Conservation (phyloP, 768 basidiomycete species). For the Trametes punicea region DNA sequence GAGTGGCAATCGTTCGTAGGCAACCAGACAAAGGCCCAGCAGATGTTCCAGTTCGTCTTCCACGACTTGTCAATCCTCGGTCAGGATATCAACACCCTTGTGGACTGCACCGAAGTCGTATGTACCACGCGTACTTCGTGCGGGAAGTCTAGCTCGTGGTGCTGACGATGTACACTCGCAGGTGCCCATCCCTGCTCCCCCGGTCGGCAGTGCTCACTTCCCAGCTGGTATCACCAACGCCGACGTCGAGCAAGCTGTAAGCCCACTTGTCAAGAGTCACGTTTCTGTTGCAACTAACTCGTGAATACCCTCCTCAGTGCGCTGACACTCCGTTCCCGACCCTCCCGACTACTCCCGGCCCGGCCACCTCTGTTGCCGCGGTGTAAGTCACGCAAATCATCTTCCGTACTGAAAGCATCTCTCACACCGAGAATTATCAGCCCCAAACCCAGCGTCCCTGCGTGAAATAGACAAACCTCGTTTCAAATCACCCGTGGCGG, state of each 20-base stretch:
- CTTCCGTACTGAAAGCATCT: neutral
- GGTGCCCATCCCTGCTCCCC: slow-evolving; percentile 13
- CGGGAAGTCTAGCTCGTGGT: too few species aligned
- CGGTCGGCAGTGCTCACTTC: slow-evolving; percentile 16
- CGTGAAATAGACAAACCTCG: neutral
- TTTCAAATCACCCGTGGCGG: slow-evolving; percentile 1
- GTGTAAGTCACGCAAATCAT: slow-evolving; percentile 25
- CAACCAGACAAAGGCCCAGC: slow-evolving; percentile 18
- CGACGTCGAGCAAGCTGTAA: slow-evolving; percentile 25
- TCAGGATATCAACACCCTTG: slow-evolving; percentile 10
- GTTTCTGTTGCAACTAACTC: neutral
- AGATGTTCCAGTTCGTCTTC: slow-evolving; percentile 19
- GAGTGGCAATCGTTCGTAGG: slow-evolving; percentile 28
- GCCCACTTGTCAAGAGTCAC: neutral
- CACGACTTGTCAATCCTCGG: slow-evolving; percentile 13
- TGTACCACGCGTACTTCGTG: too few species aligned
- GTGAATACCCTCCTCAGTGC: neutral
- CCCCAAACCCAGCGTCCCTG: slow-evolving; percentile 3
- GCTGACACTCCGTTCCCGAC: slow-evolving; percentile 21
- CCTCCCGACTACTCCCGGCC: slow-evolving; percentile 27
- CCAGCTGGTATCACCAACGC: slow-evolving; percentile 21
- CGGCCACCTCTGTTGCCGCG: slow-evolving; percentile 29
- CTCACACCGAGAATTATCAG: neutral
- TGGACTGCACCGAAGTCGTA: slow-evolving; percentile 18
- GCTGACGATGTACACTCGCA: too few species aligned